Evolutionary conservation across 805 yeast genomes (phyloP), one percentile per base, ranked within the genome.

Genomic region (Cyberlindnera mississippiensis): DNA sequence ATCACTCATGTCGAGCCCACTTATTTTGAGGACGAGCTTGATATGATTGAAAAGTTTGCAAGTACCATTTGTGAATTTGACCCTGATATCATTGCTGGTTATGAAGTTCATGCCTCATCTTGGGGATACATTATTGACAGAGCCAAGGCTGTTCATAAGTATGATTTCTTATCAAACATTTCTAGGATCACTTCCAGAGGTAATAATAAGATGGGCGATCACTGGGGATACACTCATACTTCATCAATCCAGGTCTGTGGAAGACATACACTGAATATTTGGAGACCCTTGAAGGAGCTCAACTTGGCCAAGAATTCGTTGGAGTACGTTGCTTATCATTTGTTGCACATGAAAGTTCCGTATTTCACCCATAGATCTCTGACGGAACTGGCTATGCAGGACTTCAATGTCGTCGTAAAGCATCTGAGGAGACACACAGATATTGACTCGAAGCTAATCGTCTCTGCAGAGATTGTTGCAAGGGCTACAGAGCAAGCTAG

Each of bases 71-170:
- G 78, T 15, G 51, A 67, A 2, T 69, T 78, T 38, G 98, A 93
- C 56, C 97, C 98, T 0, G 99, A 93, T 59, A 77, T 93, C 24
- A 56, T 93, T 6, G 72, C 86, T 0, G 98, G 97, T 0, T 93
- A 75, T 59, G 99, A 93, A 55, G 72, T 87, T 6, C 85, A 87
- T 48, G 65, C 80, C 1, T 53, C 75, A 0, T 86, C 97, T 0
- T 91, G 98, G 98, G 98, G 99, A 0, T 93, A 85, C 54, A 40
- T 90, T 0, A 70, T 85, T 19, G 93, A 85, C 39, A 60, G 99
- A 35, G 72, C 75, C 42, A 58, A 67, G 14, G 46, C 44, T 0
- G 62, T 56, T 2, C 70, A 70, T 52, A 75, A 73, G 2, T 61
- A 72, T 11, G 83, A 86, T 50, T 49, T 88, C 4, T 59, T 74